phyloP scores from a whole-genome alignment of 805 yeast genomes.

The Ogataea parapolymorpha region DNA sequence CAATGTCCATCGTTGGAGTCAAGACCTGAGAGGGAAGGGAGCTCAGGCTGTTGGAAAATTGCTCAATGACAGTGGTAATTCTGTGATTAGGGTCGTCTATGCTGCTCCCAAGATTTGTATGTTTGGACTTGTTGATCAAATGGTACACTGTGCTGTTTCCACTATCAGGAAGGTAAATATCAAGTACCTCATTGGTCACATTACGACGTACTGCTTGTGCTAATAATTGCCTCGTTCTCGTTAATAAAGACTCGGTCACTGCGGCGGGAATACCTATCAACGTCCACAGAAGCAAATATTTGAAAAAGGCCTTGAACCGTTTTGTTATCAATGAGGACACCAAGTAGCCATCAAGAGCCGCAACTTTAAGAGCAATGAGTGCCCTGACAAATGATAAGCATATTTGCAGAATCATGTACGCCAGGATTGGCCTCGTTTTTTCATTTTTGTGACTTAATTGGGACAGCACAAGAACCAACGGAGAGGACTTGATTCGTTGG shows the following conservation, averaged over 20 bases:
- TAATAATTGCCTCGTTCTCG: slow-evolving; percentile 56
- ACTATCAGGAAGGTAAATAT: slow-evolving; percentile 67
- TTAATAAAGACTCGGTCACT: slow-evolving; percentile 65
- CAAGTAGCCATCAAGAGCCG: slow-evolving; percentile 78
- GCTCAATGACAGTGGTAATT: slow-evolving; percentile 73
- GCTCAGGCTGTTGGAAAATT: slow-evolving; percentile 69
- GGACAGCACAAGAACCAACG: slow-evolving; percentile 16
- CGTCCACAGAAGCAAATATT: slow-evolving; percentile 73
- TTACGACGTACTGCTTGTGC: slow-evolving; percentile 58
- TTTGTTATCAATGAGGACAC: slow-evolving; percentile 80
- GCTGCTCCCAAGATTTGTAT: slow-evolving; percentile 16
- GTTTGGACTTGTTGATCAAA: slow-evolving; percentile 45
- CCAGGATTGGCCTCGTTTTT: slow-evolving; percentile 12
- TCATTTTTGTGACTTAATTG: slow-evolving; percentile 16
- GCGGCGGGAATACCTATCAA: slow-evolving; percentile 83
- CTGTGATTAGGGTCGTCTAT: slow-evolving; percentile 79
- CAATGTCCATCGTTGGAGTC: slow-evolving; percentile 77
- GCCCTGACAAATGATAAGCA: slow-evolving; percentile 64
- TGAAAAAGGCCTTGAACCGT: slow-evolving; percentile 58
- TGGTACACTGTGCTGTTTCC: slow-evolving; percentile 72
- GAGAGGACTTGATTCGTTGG: slow-evolving; percentile 12
- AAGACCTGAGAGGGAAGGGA: slow-evolving; percentile 77
- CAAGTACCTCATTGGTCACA: slow-evolving; percentile 61
- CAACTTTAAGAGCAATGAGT: slow-evolving; percentile 72
- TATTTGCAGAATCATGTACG: slow-evolving; percentile 48